Conservation (phyloP, 768 basidiomycete species). For the Boletales sp. region DNA sequence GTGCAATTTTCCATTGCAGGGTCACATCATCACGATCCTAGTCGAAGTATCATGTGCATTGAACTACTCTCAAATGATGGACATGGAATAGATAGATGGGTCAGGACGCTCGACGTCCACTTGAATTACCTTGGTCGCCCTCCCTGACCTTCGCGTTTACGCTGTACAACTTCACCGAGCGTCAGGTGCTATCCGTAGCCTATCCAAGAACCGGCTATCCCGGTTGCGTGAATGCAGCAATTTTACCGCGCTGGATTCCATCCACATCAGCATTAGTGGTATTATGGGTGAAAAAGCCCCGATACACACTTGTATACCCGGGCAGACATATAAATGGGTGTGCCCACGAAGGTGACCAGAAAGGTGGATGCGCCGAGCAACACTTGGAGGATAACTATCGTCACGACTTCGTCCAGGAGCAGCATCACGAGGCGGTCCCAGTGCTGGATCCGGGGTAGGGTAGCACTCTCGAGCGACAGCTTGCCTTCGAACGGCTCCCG, state of each 20-base stretch:
- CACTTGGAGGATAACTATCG: slow-evolving; percentile 1
- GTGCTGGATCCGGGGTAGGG: slow-evolving; percentile 13
- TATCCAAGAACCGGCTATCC: background rate
- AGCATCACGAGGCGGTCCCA: slow-evolving; percentile 12
- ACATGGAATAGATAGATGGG: no score
- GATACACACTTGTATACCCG: slow-evolving; percentile 7
- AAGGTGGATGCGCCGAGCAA: slow-evolving; percentile 16
- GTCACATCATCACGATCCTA: no score
- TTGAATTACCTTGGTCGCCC: no score
- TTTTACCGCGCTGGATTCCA: background rate
- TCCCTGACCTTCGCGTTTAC: no score
- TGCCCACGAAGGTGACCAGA: slow-evolving; percentile 1
- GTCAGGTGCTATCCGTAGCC: background rate
- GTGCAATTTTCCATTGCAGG: no score
- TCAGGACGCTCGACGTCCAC: no score
- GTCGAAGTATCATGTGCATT: no score
- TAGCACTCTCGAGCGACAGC: slow-evolving; percentile 8
- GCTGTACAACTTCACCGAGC: no score
- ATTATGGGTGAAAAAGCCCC: background rate
- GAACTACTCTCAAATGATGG: no score
- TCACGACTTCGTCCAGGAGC: background rate
- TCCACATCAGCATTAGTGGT: background rate
- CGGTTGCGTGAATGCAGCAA: background rate
- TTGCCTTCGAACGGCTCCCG: slow-evolving; percentile 10
- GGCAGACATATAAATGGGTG: slow-evolving; percentile 4